These are phyloP conservation scores for Apocynum venetum DNA, from an alignment of 257 asterid species.

Conservation along the genomic window DNA sequence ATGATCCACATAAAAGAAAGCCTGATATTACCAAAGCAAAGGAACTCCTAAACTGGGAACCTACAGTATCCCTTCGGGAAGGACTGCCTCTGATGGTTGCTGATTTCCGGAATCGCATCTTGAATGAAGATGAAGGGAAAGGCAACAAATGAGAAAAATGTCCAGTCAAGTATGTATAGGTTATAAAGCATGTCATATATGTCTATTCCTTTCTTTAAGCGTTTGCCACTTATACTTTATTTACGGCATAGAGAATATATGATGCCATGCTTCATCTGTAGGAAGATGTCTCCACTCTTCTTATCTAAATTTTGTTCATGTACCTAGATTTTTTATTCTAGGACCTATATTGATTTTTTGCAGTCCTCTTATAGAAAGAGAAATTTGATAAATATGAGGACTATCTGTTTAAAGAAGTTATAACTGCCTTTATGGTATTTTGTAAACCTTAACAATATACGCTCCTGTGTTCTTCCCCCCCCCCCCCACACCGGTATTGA, in stretches of 20 bases:
- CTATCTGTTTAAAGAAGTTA: neutral
- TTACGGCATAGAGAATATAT: neutral
- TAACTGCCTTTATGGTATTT: neutral
- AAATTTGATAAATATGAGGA: neutral
- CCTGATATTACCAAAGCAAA: slow-evolving; percentile 94
- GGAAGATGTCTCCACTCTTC: slow-evolving; percentile 9
- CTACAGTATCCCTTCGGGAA: slow-evolving; percentile 65
- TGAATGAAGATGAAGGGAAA: slow-evolving; percentile 97
- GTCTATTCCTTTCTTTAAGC: slow-evolving; percentile 1
- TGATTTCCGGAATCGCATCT: slow-evolving; percentile 87
- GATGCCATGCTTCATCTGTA: neutral
- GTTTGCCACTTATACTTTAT: neutral
- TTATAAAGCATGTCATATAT: slow-evolving; percentile 10
- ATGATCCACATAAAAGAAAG: slow-evolving; percentile 97
- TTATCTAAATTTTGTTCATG: slow-evolving; percentile 7
- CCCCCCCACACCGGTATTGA: too few species aligned
- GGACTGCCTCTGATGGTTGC: slow-evolving; percentile 91
- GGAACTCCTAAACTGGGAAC: slow-evolving; percentile 95
- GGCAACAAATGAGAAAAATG: slow-evolving; percentile 34
- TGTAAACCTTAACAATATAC: neutral
- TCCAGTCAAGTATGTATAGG: slow-evolving; percentile 25
- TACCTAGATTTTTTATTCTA: neutral
- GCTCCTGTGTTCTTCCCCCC: too few species aligned
- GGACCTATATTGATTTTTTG: neutral
- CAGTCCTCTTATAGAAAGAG: neutral